Evolutionary conservation across 164 flowering plant genomes (phyloP).

Genomic region (Saururus chinensis): DNA sequence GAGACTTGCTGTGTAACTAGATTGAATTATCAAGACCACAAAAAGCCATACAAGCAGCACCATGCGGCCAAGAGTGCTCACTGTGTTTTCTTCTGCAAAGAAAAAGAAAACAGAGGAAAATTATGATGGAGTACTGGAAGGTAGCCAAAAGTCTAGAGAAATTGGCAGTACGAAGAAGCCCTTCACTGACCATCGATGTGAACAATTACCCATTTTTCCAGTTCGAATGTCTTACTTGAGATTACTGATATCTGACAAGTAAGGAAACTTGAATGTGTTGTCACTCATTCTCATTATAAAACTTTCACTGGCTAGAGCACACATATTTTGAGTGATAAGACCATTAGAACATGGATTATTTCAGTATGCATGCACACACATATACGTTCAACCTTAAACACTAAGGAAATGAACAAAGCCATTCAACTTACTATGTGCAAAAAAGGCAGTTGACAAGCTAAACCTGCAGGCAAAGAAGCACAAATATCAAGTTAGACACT

Average conservation of each 20-base stretch:
- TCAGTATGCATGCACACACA: too few relatives aligned
- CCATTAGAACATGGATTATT: too few relatives aligned
- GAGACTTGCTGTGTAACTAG: slow-evolving; percentile 34
- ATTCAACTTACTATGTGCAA: slow-evolving; percentile 59
- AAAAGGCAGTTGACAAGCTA: slow-evolving; percentile 69
- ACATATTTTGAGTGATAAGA: too few relatives aligned
- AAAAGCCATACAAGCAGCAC: slow-evolving; percentile 32
- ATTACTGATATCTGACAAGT: too few relatives aligned
- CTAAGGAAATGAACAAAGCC: neutral
- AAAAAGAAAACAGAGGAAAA: neutral
- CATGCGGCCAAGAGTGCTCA: slow-evolving; percentile 26
- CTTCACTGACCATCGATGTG: neutral
- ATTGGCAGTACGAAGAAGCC: neutral
- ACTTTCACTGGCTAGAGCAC: too few relatives aligned
- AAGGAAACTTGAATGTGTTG: too few relatives aligned
- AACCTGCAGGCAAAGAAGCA: slow-evolving; percentile 44
- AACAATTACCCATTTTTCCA: too few relatives aligned
- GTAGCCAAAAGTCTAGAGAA: neutral
- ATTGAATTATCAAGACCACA: slow-evolving; percentile 28
- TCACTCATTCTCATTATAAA: too few relatives aligned
- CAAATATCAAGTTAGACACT: neutral
- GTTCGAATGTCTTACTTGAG: too few relatives aligned
- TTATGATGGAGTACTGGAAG: neutral
- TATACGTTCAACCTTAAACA: too few relatives aligned
- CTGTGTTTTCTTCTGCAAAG: slow-evolving; percentile 24